These are phyloP conservation scores for Tulasnella sp. DNA, from an alignment of 768 basidiomycete species.

Conservation along the genomic window DNA sequence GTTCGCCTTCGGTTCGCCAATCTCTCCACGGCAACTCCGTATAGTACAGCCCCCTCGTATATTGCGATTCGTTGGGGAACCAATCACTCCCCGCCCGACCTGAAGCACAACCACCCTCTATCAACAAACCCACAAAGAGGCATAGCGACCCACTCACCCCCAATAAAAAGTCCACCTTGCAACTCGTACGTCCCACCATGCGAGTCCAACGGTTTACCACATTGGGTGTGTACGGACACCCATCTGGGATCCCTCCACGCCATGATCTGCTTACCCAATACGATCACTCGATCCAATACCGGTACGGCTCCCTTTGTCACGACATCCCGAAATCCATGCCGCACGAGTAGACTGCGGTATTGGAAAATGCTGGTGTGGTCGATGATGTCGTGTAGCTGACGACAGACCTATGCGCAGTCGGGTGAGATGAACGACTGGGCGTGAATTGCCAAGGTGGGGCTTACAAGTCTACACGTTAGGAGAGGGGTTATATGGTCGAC, in stretches of 20 bases:
- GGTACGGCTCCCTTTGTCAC: background rate
- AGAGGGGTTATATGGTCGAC: too few relatives aligned
- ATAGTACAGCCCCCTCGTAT: background rate
- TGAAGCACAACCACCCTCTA: too few relatives aligned
- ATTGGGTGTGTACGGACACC: too few relatives aligned
- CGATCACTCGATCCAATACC: background rate
- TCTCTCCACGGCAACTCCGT: slow-evolving; percentile 7
- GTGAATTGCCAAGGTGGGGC: too few relatives aligned
- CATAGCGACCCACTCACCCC: background rate
- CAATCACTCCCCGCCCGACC: too few relatives aligned
- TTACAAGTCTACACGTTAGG: too few relatives aligned
- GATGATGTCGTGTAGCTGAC: background rate
- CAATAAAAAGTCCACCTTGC: slow-evolving; percentile 6
- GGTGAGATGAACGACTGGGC: too few relatives aligned
- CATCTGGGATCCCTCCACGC: slow-evolving; percentile 1
- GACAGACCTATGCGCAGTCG: background rate
- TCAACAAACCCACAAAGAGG: too few relatives aligned
- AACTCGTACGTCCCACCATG: slow-evolving; percentile 5
- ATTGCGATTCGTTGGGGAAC: too few relatives aligned
- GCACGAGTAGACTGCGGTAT: background rate
- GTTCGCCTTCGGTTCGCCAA: background rate
- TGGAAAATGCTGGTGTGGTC: background rate
- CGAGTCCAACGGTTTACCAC: background rate
- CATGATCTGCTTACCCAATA: background rate
- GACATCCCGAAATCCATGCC: background rate